phyloP scores from a whole-genome alignment of 495 filamentous ascomycete species.

The Baudoinia panamericana region DNA sequence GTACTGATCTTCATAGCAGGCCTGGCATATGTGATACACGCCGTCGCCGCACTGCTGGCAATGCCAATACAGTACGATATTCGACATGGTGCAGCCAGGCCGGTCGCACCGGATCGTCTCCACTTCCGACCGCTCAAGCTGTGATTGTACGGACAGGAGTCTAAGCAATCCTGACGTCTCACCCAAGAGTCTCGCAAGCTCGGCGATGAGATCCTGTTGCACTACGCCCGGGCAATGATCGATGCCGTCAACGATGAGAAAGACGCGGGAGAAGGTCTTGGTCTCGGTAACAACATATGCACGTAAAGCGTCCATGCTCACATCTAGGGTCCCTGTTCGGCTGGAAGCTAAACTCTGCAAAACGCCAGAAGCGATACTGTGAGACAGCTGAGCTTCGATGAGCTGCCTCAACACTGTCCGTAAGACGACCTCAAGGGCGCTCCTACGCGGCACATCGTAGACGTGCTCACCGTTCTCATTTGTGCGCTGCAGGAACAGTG shows the following conservation, averaged over 20 bases:
- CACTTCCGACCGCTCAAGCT: no score
- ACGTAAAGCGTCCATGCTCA: background rate
- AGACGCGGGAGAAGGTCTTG: background rate
- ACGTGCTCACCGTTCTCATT: background rate
- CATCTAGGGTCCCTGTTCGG: background rate
- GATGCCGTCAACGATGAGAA: background rate
- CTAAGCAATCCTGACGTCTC: no score
- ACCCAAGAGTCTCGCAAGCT: background rate
- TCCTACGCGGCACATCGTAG: background rate
- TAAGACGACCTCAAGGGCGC: background rate
- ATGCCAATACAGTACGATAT: slow-evolving; percentile 5
- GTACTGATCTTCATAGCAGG: background rate
- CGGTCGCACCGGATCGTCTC: background rate
- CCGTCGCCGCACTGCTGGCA: background rate
- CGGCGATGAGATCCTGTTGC: background rate
- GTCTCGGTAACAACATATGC: background rate
- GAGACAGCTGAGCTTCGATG: background rate
- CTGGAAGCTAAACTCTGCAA: background rate
- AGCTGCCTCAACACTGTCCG: slow-evolving; percentile 8
- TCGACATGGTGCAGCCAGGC: no score
- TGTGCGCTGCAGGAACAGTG: background rate
- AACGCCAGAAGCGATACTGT: background rate
- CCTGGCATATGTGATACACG: slow-evolving; percentile 5
- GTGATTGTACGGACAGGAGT: no score
- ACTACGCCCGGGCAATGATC: background rate